Base-by-base conservation (phyloP, 805 yeast genomes). In the Metschnikowia corniflorae region DNA sequence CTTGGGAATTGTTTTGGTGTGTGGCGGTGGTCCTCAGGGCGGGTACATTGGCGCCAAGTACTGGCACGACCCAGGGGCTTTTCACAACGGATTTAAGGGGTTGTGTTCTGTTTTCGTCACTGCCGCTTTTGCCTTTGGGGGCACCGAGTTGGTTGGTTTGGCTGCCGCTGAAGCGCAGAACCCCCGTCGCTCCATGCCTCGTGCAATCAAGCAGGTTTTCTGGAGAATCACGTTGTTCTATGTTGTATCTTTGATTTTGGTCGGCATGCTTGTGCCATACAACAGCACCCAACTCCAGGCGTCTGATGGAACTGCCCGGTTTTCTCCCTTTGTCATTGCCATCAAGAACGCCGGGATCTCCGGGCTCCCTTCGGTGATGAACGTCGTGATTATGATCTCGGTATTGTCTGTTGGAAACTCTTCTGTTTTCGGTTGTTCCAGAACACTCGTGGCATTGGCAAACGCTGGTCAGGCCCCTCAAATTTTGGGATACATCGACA, bases 401-500 rank as follows among this genome's bases (percentile, higher is more conserved):
- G 86, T 83, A 18, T 60, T 81, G 37, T 82, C 88, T 6, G 89
- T 82, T 35, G 88, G 87, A 48, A 83, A 82, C 65, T 77, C 87
- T 16, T 77, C 88, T 2, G 76, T 82, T 27, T 83, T 72, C 55
- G 85, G 82, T n/a, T 74, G 80, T 43, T 80, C 88, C 33, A 74
- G 91, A 69, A 70, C 86, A 7, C 54, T 83, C 36, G 78, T 77
- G 35, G 74, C 86, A 16, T 63, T 83, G 50, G 81, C 87, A 13
- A 79, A 77, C 40, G 85, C 80, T 59, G 85, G 86, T 7, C 73
- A 76, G 51, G 83, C 79, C 32, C 89, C 89, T 22, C 63, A 61
- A 43, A 31, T 70, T 22, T 65, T 74, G 38, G 63, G 53, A 37
- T 66, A 63, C 54, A 63, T 67, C 36, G 73, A 67, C 54, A 53